A percentile compares a stretch with the other conserved stretches of the same genome.
Conservation (phyloP, 2,329 filamentous ascomycete species). For the Myriosclerotinia scirpicola region DNA sequence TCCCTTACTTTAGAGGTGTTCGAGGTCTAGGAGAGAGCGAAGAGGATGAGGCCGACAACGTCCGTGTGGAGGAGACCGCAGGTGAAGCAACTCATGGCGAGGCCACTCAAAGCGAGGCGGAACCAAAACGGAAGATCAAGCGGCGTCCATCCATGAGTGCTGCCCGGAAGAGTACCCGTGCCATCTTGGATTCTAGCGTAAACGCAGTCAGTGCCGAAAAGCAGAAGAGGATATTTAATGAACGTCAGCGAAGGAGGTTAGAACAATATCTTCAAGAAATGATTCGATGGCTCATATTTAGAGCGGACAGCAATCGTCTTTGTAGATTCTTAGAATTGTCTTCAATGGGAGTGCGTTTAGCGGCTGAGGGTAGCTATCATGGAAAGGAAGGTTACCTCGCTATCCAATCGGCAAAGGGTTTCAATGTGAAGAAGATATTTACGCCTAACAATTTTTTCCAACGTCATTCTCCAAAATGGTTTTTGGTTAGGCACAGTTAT, state of each 20-base stretch:
- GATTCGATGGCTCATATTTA: slow-evolving; percentile 95
- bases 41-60: slow-evolving; percentile 55
- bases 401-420: slow-evolving; percentile 85
- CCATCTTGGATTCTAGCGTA: slow-evolving; percentile 28
- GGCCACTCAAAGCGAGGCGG: slow-evolving; percentile 68
- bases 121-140: slow-evolving; percentile 51
- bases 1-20: slow-evolving; percentile 83
- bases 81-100: slow-evolving; percentile 67
- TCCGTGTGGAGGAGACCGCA: slow-evolving; percentile 48
- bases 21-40: slow-evolving; percentile 77
- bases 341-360: slow-evolving; percentile 86
- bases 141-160: slow-evolving; percentile 51
- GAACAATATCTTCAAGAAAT: slow-evolving; percentile 91
- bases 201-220: slow-evolving; percentile 47
- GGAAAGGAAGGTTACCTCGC: slow-evolving; percentile 95
- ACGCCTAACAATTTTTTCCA: slow-evolving; percentile 76
- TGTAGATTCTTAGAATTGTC: slow-evolving; percentile 97
- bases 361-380: slow-evolving; percentile 94
- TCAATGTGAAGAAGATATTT: slow-evolving; percentile 80
- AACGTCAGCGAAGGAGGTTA: slow-evolving; percentile 79
- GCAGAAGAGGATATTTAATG: slow-evolving; percentile 58
- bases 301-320: slow-evolving; percentile 89
- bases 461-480: slow-evolving; percentile 92
- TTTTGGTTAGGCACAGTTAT: slow-evolving; percentile 95
- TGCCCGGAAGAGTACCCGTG: slow-evolving; percentile 53